These are phyloP conservation scores for Neonectria faginata DNA, from an alignment of 2,329 filamentous ascomycete genomes.

Conservation along the genomic window DNA sequence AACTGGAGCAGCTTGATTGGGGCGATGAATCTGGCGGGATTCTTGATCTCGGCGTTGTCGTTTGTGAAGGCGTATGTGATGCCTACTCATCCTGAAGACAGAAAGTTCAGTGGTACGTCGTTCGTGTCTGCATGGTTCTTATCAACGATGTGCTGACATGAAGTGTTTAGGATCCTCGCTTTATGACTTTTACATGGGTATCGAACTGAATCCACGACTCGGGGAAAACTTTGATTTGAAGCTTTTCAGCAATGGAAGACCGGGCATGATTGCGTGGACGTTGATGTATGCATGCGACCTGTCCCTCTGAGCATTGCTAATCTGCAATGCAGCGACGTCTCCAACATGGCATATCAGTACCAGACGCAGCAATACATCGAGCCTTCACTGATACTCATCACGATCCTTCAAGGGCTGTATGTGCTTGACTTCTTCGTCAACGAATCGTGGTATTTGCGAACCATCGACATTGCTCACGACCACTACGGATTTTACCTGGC, in stretches of 20 bases:
- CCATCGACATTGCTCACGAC: conserved; percentile 58
- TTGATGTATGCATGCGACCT: conserved; percentile 51
- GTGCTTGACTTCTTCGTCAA: conserved; percentile 63
- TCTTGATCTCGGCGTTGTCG: conserved; percentile 44
- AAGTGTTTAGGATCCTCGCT: conserved; percentile 47
- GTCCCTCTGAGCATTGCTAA: conserved; percentile 33
- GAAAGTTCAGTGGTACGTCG: conserved; percentile 55
- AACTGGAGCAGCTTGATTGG: conserved; percentile 56
- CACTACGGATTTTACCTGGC: conserved; percentile 59
- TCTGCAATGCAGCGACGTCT: conserved; percentile 37
- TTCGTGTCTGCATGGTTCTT: not conserved
- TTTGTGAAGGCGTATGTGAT: conserved; percentile 54
- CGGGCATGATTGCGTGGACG: conserved; percentile 62
- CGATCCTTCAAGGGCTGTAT: conserved; percentile 58
- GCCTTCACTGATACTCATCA: conserved; percentile 54
- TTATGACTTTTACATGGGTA: conserved; percentile 60
- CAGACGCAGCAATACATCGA: conserved; percentile 54
- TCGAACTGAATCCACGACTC: conserved; percentile 59
- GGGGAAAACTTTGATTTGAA: conserved; percentile 59
- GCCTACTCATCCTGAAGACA: conserved; percentile 55
- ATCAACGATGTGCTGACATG: not conserved
- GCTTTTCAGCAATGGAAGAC: conserved; percentile 59
- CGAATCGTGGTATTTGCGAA: conserved; percentile 61
- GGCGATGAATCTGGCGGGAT: conserved; percentile 51
- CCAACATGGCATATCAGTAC: conserved; percentile 54